Evolutionary conservation across 1,139 yeast species (phyloP), one percentile per base, ranked within the genome.

Genomic region (Hansenula lynferdii): DNA sequence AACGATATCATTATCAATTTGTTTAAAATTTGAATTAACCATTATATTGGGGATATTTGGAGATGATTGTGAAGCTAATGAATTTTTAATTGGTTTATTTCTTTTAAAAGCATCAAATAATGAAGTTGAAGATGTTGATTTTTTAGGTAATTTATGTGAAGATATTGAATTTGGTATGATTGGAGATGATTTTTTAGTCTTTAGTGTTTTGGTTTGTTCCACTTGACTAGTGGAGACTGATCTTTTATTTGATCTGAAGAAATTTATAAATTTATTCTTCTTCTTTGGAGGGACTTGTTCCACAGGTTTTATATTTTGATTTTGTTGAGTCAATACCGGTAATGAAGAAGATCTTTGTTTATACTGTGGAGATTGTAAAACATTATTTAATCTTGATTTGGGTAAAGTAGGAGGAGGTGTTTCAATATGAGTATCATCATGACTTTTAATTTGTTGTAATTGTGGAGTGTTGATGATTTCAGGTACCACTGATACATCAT

Each of bases 241-340:
- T 34, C 53, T 55, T 41, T 49, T 47, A 12, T 46, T 50, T 7
- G 42, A 53, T 37, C 54, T 60, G 38, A 65, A 53, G 27, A 65
- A 57, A 9, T 65, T 60, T 38, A 65, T 57, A 28, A 65, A 53
- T 26, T 64, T 56, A 41, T 54, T 60, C 47, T 56, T 61, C 40
- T 58, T 63, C 35, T 48, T 50, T 14, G 24, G 11, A 25, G 23
- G 34, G 10, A 17, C 35, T 36, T 31, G 33, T 29, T 28, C 42
- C 6, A 45, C 38, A n/a, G 46, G 40, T 7, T 41, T 43, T 4
- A 42, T 31, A 28, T 22, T 43, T 37, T 40, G 26, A 21, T 23
- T 21, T 18, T 25, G 15, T 5, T 19, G 12, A 10, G 36, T 22
- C 6, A 49, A 35, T 4, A 43, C 48, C 1, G 57, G 54, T 41